These are phyloP conservation scores for Penicillium angulare DNA, from an alignment of 495 filamentous ascomycete genomes.

Conservation along the genomic window DNA sequence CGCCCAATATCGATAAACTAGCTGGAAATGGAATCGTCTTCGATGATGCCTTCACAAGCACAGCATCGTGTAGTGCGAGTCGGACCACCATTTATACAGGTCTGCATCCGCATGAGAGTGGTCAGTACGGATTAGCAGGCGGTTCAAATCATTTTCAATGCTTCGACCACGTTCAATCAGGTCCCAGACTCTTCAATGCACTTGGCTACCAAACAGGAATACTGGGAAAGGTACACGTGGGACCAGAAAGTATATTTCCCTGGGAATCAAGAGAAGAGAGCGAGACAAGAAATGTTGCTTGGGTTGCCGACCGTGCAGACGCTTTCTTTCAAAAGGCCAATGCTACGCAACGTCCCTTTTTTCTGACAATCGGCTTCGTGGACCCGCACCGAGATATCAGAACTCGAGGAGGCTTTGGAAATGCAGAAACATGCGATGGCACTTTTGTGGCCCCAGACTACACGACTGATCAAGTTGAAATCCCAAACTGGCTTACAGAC, in stretches of 20 bases:
- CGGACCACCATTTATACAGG: constrained; percentile 46
- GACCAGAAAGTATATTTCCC: constrained; percentile 35
- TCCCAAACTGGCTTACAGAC: constrained; percentile 36
- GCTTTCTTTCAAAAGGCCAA: constrained; percentile 34
- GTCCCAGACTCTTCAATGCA: constrained; percentile 31
- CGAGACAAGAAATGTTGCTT: constrained; percentile 28
- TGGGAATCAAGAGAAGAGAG: constrained; percentile 41
- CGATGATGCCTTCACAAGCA: constrained; percentile 41
- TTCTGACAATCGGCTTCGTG: constrained; percentile 42
- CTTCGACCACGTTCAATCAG: constrained; percentile 39
- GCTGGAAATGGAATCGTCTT: constrained; percentile 36
- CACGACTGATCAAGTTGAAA: constrained; percentile 26
- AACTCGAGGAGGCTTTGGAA: constrained; percentile 44
- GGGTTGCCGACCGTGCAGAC: constrained; percentile 31
- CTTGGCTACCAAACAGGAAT: constrained; percentile 41
- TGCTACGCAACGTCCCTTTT: constrained; percentile 29
- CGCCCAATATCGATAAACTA: constrained; percentile 40
- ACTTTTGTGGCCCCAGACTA: constrained; percentile 11
- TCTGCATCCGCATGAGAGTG: constrained; percentile 46
- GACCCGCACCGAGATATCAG: constrained; percentile 46
- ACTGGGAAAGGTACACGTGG: constrained; percentile 48
- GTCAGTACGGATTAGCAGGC: constrained; percentile 41
- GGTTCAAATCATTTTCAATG: constrained; percentile 39
- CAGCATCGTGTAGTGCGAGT: constrained; percentile 45
- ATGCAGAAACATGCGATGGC: constrained; percentile 21